Evolutionary conservation across 768 basidiomycete species (phyloP).

Genomic region (Tulasnella calospora): DNA sequence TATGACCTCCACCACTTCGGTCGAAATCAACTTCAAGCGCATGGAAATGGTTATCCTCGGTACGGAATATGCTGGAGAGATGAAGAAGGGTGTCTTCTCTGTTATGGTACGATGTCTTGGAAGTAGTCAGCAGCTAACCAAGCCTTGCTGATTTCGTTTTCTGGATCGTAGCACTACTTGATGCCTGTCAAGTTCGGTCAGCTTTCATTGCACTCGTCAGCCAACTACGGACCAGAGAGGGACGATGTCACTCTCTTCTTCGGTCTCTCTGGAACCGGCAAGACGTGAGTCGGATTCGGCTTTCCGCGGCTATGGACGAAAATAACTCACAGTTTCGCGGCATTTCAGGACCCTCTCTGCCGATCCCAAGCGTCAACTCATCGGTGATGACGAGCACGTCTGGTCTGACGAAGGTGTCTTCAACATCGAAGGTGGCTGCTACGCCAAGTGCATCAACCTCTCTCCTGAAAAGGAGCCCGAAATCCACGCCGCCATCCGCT

Average conservation of each 20-base stretch:
- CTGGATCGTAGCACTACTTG: conserved; percentile 69
- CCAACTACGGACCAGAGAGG: conserved; percentile 86
- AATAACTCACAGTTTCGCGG: not conserved
- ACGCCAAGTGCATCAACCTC: conserved; percentile 97
- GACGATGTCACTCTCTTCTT: conserved; percentile 98
- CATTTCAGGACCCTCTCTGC: conserved; percentile 71
- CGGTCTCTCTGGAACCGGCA: conserved; percentile 95
- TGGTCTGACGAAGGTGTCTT: conserved; percentile 99
- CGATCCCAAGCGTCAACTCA: conserved; percentile 87
- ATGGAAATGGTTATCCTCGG: conserved; percentile 99
- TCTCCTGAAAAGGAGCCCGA: conserved; percentile 97
- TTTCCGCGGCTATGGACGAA: not conserved
- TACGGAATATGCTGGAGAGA: conserved; percentile 96
- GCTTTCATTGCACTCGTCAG: conserved; percentile 94
- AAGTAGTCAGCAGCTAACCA: not conserved
- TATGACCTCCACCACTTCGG: conserved; percentile 98
- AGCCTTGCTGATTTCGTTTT: not conserved
- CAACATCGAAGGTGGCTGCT: conserved; percentile 99
- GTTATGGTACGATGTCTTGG: conserved; percentile 72
- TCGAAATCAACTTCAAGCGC: conserved; percentile 99
- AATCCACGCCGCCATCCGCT: conserved; percentile 91
- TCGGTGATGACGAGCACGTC: conserved; percentile 99
- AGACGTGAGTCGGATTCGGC: conserved; percentile 51
- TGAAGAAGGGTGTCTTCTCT: conserved; percentile 99
- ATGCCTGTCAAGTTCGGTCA: conserved; percentile 98